Conservation (phyloP, 345 rosid genomes). For the Aquilaria sinensis region DNA sequence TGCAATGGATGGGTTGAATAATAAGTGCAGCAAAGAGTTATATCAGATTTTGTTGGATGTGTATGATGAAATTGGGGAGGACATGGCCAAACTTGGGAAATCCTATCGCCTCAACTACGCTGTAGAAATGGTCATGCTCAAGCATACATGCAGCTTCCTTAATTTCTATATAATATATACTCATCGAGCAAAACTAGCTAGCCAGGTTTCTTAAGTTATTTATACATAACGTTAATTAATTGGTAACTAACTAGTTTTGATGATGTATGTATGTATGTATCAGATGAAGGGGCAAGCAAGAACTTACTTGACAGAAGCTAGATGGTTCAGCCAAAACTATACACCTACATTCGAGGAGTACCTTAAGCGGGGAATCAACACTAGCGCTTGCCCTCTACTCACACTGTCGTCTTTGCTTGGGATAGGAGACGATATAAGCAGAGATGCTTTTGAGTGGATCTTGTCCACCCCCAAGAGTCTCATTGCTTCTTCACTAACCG, state of each 20-base stretch:
- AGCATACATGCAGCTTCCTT: too few species aligned
- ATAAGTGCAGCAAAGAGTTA: neutral
- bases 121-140: neutral
- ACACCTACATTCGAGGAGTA: neutral
- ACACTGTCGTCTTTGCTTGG: too few species aligned
- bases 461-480: conserved; percentile 6
- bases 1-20: neutral
- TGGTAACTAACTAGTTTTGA: too few species aligned
- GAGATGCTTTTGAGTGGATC: neutral
- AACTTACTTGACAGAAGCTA: neutral
- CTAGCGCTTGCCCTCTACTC: too few species aligned
- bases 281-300: too few species aligned
- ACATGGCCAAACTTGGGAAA: neutral
- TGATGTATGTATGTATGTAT: too few species aligned
- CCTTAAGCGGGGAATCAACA: too few species aligned
- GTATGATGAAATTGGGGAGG: neutral
- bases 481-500: neutral
- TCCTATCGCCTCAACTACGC: neutral
- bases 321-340: neutral
- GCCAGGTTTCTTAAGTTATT: too few species aligned
- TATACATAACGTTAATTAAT: too few species aligned
- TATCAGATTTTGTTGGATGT: neutral
- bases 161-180: too few species aligned
- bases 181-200: neutral
- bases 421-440: too few species aligned